Evolutionary conservation across 805 yeast genomes (phyloP), one percentile per base, ranked within the genome.

Genomic region (Monosporozyma aquatica): DNA sequence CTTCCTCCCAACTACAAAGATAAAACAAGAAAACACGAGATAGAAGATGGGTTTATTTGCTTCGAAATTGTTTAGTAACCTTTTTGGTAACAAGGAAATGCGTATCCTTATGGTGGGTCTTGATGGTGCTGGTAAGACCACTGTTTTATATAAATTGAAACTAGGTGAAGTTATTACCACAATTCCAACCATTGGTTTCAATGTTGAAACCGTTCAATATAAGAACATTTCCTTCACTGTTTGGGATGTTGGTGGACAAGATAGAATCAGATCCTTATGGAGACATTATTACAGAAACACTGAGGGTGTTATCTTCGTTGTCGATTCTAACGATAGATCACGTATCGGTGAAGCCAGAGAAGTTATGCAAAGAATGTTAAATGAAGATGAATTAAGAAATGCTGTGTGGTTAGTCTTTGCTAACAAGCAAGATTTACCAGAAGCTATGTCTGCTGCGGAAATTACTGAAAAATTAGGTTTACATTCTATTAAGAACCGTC

Each of bases 221-320:
- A 87, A 87, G 75, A 87, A 87, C 80, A 87, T 87, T 68, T 82
- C 95, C 38, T 87, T 87, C 73, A 87, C 95, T 47, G 96, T 87
- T 53, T 87, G 97, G 97, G 97, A 90, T 78, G 96, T 90, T 58
- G 97, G 97, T 84, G 97, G 97, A 78, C 97, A 90, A 75, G 96
- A 87, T 70, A 89, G 89, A 74, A 90, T 90, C 62, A 85, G 97
- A 74, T 96, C 97, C 49, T 75, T 90, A 69, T 90, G 97, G 97
- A 84, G 97, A 79, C 95, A 90, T 72, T 90, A 90, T 69, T 90
- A 80, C 84, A 96, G 90, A 73, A 90, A 90, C 78, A 87, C 97
- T 48, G 97, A 90, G 71, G 97, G 97, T 74, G 86, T 90, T 65
- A 90, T 90, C 67, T 90, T 89, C 66, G 97, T 90, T 52, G 95